phyloP scores from a whole-genome alignment of 148 eudicot genomes.

The Rhododendron molle region DNA sequence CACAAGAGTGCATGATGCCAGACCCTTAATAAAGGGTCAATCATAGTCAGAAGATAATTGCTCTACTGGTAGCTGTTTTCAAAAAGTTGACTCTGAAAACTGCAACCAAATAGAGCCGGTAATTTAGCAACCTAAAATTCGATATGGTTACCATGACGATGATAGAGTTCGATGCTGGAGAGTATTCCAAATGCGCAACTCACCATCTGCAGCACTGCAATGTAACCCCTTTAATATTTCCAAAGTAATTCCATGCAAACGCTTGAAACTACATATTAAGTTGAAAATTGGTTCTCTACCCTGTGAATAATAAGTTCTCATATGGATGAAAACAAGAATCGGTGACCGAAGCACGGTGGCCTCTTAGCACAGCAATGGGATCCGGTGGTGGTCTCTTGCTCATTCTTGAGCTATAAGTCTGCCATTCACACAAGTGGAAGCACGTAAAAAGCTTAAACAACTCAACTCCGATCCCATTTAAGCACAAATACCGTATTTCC shows the following conservation, averaged over 20 bases:
- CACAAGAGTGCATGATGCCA: not conserved
- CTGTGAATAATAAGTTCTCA: constrained; percentile 59
- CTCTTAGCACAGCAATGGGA: constrained; percentile 79
- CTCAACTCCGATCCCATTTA: not conserved
- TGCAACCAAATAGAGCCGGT: not conserved
- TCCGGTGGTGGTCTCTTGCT: constrained; percentile 85
- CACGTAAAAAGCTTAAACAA: not conserved
- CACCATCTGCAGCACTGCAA: constrained; percentile 80
- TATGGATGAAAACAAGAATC: constrained; percentile 77
- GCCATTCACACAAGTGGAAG: constrained; percentile 11
- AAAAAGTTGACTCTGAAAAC: not conserved
- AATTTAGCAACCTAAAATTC: not conserved
- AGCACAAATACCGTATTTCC: not conserved
- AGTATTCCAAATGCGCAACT: constrained; percentile 83
- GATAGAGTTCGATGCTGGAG: constrained; percentile 65
- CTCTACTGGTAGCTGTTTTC: not conserved
- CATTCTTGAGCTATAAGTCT: constrained; percentile 31
- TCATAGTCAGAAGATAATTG: not conserved
- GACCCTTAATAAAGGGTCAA: not conserved
- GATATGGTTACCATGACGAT: constrained; percentile 56
- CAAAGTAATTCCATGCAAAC: not conserved
- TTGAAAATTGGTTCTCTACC: constrained; percentile 31
- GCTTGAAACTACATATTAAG: constrained; percentile 1
- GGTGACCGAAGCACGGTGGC: constrained; percentile 91
- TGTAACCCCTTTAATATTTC: constrained; percentile 5